Base-by-base conservation (phyloP, 179 eudicot species). In the Sideroxylon spinosum region DNA sequence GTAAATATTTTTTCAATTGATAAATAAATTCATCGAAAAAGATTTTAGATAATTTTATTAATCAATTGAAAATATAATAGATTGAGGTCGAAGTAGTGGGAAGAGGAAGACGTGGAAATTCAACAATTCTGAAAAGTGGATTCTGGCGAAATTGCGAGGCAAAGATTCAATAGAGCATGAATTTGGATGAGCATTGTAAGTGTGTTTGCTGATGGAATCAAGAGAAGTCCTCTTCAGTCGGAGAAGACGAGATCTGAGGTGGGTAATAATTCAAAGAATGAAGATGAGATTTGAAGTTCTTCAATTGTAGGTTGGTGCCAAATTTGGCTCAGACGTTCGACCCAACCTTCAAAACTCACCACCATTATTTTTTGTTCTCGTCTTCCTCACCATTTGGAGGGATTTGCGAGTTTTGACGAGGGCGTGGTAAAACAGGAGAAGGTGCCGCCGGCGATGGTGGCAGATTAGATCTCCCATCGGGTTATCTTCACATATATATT, bases 331-430 rank as follows among this genome's bases (percentile, higher is more conserved):
- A 77, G 81, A 96, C 83, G 52, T 88, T 93, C 28, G 78, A 74
- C 76, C 98, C 97, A 22, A 96, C 88, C 49, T 79, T 82, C 85
- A 96, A 68, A 14, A 88, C 81, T 98, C 99, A 94, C 22, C 49
- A 67, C 9, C 70, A 76, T 6, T 74, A 75, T 57, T 29, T 82
- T 1, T 66, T 85, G 2, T 79, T 89, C 7, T 86, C 93, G 0
- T 85, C 85, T 0, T 79, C 88, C 0, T 79, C 85, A 0, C 46
- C 78, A 1, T 80, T 80, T 87, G 2, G 57, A 79, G n/a, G 46
- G 16, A 73, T 61, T 29, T 82, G 73, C 26, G 83, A 23, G 78
- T 53, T 76, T 87, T 93, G 1, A 85, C 81, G 67, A 94, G 91
- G 3, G 79, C n/a, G n/a, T n/a, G n/a, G n/a, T n/a, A n/a, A n/a